Percentiles rank a stretch among this genome's conserved stretches.
phyloP scores from a whole-genome alignment of 305 asterid species.

The Ajuga reptans region DNA sequence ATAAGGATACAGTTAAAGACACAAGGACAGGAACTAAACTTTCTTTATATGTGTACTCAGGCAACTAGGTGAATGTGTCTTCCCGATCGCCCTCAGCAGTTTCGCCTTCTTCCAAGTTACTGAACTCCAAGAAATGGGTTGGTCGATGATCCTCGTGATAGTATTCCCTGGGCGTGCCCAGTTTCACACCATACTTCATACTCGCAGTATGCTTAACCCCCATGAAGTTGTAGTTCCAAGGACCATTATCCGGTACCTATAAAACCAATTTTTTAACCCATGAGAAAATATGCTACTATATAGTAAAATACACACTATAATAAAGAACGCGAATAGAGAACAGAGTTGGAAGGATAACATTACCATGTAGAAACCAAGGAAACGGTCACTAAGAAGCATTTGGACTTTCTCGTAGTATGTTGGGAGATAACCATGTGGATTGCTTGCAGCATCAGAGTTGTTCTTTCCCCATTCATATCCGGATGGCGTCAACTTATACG shows the following conservation, averaged over 20 bases:
- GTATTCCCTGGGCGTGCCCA: constrained; percentile 84
- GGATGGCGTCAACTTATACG: constrained; percentile 82
- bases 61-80: constrained; percentile 35
- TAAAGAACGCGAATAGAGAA: background rate
- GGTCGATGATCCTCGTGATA: constrained; percentile 94
- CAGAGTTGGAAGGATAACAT: background rate
- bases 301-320: too few relatives aligned
- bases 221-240: constrained; percentile 97
- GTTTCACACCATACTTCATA: constrained; percentile 88
- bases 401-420: constrained; percentile 96
- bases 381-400: constrained; percentile 97
- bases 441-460: constrained; percentile 80
- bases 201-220: constrained; percentile 82
- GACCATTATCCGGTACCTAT: constrained; percentile 88
- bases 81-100: constrained; percentile 84
- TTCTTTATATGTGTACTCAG: too few relatives aligned
- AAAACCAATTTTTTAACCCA: background rate
- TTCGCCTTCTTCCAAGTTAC: constrained; percentile 91
- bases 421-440: constrained; percentile 94
- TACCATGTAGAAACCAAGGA: constrained; percentile 98
- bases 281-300: background rate
- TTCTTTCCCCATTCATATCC: constrained; percentile 99
- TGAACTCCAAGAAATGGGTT: constrained; percentile 86
- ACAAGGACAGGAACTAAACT: background rate
- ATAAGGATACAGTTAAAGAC: background rate